Evolutionary conservation across 371 early-diverging fungal genomes (phyloP).

Genomic region (Apophysomyces sp.): DNA sequence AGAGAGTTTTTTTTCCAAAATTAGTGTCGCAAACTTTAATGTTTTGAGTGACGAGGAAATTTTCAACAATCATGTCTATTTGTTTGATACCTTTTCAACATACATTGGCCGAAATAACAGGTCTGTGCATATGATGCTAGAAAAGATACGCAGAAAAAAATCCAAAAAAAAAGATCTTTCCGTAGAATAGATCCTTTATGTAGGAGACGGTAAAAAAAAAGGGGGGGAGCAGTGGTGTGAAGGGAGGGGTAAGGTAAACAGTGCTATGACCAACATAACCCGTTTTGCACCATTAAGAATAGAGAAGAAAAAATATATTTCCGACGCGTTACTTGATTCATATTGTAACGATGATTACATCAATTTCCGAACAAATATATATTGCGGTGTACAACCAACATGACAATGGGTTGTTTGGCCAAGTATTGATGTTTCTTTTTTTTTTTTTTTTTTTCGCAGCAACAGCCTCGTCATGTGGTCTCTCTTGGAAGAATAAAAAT

Average conservation of each 20-base stretch:
- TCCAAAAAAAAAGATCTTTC: background rate
- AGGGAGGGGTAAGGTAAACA: background rate
- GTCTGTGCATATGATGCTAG: no score
- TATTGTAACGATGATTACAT: background rate
- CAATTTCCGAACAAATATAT: background rate
- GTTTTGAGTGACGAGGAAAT: background rate
- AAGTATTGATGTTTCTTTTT: background rate
- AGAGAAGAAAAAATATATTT: background rate
- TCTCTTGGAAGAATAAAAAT: background rate
- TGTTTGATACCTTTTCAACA: background rate
- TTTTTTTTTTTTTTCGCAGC: background rate
- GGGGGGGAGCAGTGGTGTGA: background rate
- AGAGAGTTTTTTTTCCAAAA: background rate
- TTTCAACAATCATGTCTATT: background rate
- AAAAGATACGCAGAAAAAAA: no score
- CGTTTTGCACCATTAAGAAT: background rate
- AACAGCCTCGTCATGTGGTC: background rate
- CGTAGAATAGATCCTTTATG: background rate
- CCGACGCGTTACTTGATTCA: background rate
- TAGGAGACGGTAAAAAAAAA: background rate
- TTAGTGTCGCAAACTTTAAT: background rate
- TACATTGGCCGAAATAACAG: background rate
- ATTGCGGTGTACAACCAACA: background rate
- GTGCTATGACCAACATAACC: background rate
- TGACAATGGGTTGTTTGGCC: slow-evolving; percentile 1